Evolutionary conservation across 192 early-diverging fungal species (phyloP).

Genomic region (Rhizoclosmatium sp.): DNA sequence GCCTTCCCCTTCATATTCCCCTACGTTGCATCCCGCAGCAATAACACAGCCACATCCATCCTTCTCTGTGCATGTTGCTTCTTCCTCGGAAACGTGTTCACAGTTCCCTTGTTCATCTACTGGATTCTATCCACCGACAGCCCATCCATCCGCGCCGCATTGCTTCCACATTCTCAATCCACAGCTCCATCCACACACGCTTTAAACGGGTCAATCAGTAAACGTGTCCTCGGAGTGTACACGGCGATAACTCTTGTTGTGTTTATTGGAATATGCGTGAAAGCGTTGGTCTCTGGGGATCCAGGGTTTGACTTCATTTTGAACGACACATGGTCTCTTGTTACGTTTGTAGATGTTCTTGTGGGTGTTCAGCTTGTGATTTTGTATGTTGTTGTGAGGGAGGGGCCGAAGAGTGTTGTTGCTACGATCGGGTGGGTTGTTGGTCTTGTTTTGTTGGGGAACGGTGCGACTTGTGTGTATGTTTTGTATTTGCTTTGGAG

Average conservation of each 20-base stretch:
- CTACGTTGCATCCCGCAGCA: neutral
- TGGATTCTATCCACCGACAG: neutral
- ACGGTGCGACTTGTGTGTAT: slow-evolving; percentile 5
- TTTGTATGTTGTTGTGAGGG: neutral
- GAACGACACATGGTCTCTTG: neutral
- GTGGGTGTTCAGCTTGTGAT: slow-evolving; percentile 5
- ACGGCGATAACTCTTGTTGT: neutral
- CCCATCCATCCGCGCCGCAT: neutral
- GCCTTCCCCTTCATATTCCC: slow-evolving; percentile 12
- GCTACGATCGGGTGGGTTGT: slow-evolving; percentile 3
- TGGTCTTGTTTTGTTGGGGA: neutral
- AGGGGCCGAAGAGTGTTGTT: neutral
- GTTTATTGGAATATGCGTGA: neutral
- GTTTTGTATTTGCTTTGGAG: neutral
- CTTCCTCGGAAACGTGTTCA: slow-evolving; percentile 6
- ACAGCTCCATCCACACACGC: too few relatives aligned
- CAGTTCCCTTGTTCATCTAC: slow-evolving; percentile 2
- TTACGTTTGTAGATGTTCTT: slow-evolving; percentile 12
- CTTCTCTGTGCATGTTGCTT: neutral
- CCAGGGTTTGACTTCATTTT: neutral
- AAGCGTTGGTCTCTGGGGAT: neutral
- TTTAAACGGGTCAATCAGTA: neutral
- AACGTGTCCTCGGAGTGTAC: neutral
- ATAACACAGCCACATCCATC: neutral
- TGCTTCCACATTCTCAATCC: too few relatives aligned